Conservation (phyloP, 2,329 filamentous ascomycete genomes). For the Penicillium vulpinum region DNA sequence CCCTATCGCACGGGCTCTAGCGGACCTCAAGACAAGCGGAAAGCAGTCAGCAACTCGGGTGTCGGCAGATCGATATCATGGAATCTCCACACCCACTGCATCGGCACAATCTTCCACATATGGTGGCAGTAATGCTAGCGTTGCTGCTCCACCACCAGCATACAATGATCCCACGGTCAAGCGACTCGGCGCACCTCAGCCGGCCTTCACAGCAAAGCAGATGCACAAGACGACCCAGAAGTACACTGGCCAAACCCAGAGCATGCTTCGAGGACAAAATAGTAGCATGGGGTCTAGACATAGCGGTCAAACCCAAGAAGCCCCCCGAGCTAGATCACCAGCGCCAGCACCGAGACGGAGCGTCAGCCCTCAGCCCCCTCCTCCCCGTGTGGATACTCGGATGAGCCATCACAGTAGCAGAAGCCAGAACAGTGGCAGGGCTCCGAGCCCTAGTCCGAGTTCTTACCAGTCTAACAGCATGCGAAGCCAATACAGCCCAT, state of each 20-base stretch:
- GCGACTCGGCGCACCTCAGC: conserved; percentile 81
- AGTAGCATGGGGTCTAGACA: conserved; percentile 50
- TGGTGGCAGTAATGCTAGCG: conserved; percentile 32
- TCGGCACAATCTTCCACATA: conserved; percentile 42
- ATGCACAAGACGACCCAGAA: conserved; percentile 96
- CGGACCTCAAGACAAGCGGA: conserved; percentile 82
- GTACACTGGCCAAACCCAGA: conserved; percentile 79
- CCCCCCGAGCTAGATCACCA: conserved; percentile 62
- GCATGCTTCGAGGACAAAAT: conserved; percentile 61
- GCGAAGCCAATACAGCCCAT: conserved; percentile 42
- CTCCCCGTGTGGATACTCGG: conserved; percentile 34
- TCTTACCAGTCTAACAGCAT: conserved; percentile 47
- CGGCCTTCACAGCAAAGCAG: conserved; percentile 86
- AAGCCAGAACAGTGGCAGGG: conserved; percentile 44
- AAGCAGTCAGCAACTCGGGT: conserved; percentile 82
- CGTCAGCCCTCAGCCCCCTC: conserved; percentile 28
- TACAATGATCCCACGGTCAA: conserved; percentile 75
- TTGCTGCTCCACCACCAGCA: conserved; percentile 80
- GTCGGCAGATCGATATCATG: conserved; percentile 93
- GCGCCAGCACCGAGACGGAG: conserved; percentile 63
- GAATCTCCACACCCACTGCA: conserved; percentile 78
- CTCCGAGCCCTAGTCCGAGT: conserved; percentile 46
- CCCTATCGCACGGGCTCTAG: conserved; percentile 87
- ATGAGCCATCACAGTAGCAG: conserved; percentile 45
- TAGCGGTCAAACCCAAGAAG: conserved; percentile 49